Evolutionary conservation across 805 yeast genomes (phyloP), one percentile per base, ranked within the genome.

Genomic region (Spathaspora boniae): DNA sequence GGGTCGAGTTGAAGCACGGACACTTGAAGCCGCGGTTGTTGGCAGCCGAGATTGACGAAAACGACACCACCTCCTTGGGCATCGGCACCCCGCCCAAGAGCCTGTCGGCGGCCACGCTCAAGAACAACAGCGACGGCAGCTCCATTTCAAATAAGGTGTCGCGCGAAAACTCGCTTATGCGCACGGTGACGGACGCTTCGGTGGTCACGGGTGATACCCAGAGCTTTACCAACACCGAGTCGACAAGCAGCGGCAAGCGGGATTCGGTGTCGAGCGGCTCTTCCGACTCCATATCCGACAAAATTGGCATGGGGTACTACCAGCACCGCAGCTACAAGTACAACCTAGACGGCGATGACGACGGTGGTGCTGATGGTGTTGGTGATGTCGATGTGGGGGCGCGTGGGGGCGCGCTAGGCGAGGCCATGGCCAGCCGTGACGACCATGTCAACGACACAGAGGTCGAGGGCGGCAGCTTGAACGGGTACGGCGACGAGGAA

Each of bases 21-120:
- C 77, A 67, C 50, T 63, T 76, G 39, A 71, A 77, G 36, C 84
- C 83, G 17, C 69, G 86, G 30, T 66, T 83, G 58, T 63, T 84
- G 41, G 91, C 89, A 2, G 74, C 82, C 16, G 93, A 83, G 53
- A 80, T 83, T 24, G 89, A 81, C 43, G 86, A 82, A 36, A 75
- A 36, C 16, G 42, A 38, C 15, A 9, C 31, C 17, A 6, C 19
- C 12, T 29, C 15, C 19, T 16, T 34, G 20, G 4, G 36, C 41
- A 8, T 34, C 44, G 5, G 28, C 43, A 19, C 16, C 12, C 20
- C 33, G 7, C 29, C 26, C 11, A 26, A 33, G 6, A 37, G 37
- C 6, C 31, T 36, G 7, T 22, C 32, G 7, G 27, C 28, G 9
- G 26, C 12, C 23, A 25, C 26, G 4, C 30, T 29, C 19, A 33